These are phyloP conservation scores for Rhodotorula graminis DNA, from an alignment of 768 basidiomycete genomes.

Conservation along the genomic window DNA sequence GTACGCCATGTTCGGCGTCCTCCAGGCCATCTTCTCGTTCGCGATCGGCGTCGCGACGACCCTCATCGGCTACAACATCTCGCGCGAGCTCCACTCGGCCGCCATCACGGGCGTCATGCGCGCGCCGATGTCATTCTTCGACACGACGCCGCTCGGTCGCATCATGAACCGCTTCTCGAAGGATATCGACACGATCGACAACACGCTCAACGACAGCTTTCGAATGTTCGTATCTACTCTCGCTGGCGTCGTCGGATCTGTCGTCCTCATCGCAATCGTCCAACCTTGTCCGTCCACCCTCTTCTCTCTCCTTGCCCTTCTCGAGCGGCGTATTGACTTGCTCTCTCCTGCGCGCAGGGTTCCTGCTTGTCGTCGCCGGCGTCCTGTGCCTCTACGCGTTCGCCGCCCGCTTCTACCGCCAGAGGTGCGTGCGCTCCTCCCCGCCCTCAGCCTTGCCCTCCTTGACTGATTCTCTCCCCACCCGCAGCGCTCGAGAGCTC, in stretches of 20 bases:
- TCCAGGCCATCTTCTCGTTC: slow-evolving; percentile 66
- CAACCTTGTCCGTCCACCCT: neutral
- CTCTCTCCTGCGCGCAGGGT: neutral
- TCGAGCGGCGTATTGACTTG: neutral
- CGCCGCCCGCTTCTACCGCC: slow-evolving; percentile 73
- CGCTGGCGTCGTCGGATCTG: slow-evolving; percentile 47
- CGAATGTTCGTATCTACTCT: slow-evolving; percentile 66
- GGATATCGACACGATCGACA: slow-evolving; percentile 77
- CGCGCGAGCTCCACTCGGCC: slow-evolving; percentile 61
- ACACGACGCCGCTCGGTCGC: slow-evolving; percentile 55
- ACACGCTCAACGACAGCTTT: slow-evolving; percentile 60
- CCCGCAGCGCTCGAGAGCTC: slow-evolving; percentile 62
- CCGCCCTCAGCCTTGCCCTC: neutral
- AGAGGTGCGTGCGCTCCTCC: slow-evolving; percentile 51
- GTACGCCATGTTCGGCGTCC: slow-evolving; percentile 48
- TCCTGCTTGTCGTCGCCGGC: slow-evolving; percentile 24
- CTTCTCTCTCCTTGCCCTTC: neutral
- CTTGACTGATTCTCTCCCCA: neutral
- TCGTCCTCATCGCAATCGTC: slow-evolving; percentile 38
- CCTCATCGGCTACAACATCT: slow-evolving; percentile 70
- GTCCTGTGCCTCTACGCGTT: slow-evolving; percentile 56
- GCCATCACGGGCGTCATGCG: slow-evolving; percentile 68
- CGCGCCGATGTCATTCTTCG: slow-evolving; percentile 86
- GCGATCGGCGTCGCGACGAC: slow-evolving; percentile 58
- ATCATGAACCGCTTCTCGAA: slow-evolving; percentile 33